Percentiles rank a stretch among this genome's conserved stretches.
These are phyloP conservation scores for Cryphonectria japonica DNA, from an alignment of 2,329 filamentous ascomycete genomes.

Conservation along the genomic window DNA sequence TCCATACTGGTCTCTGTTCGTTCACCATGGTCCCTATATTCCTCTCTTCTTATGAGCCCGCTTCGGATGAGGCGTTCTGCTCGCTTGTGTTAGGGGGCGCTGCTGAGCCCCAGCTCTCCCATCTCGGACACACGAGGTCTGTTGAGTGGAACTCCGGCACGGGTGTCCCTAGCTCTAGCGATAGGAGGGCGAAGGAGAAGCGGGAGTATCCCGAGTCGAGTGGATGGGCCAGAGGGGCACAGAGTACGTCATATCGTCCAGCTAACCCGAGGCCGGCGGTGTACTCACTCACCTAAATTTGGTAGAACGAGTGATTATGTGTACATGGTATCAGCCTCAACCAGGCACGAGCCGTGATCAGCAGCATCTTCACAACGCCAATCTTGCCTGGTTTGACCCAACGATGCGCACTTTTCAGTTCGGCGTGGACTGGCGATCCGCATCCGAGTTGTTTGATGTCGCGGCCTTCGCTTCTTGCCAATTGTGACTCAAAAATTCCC, in stretches of 20 bases:
- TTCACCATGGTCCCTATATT: neutral
- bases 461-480: neutral
- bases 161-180: neutral
- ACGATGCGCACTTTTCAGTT: neutral
- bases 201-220: neutral
- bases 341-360: neutral
- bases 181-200: neutral
- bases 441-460: neutral
- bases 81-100: neutral
- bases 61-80: neutral
- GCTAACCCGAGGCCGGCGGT: neutral
- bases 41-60: neutral
- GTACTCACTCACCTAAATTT: neutral
- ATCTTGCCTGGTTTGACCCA: neutral
- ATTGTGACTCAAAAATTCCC: neutral
- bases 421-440: neutral
- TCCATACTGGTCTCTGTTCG: no score
- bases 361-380: no score
- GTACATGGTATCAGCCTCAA: neutral
- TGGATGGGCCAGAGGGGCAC: neutral
- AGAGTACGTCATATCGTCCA: neutral
- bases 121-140: neutral
- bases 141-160: neutral
- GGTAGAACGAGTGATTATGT: neutral
- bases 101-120: neutral